Conservation (phyloP, 208 protist genomes). For the Herpetomonas tarakana region DNA sequence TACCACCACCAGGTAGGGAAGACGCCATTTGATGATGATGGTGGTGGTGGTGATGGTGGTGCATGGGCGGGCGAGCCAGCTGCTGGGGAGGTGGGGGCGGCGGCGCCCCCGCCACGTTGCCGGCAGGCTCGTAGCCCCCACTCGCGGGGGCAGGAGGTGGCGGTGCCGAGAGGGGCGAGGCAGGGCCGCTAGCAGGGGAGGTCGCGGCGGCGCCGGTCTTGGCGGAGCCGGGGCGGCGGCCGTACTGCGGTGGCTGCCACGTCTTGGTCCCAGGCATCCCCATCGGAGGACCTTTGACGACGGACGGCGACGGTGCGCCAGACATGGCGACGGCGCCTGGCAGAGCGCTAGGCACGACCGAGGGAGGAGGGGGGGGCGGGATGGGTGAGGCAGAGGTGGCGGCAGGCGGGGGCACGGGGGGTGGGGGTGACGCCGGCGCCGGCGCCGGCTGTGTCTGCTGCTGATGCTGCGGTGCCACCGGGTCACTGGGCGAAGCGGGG, state of each 20-base stretch:
- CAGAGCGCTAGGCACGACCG: neutral
- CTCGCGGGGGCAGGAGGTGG: neutral
- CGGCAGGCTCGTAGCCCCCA: too few species aligned
- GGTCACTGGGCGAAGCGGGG: too few species aligned
- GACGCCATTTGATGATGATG: neutral
- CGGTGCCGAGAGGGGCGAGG: neutral
- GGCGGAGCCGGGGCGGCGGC: conserved; percentile 15
- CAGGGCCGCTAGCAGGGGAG: too few species aligned
- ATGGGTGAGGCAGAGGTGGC: neutral
- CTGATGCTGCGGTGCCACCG: too few species aligned
- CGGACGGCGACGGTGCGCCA: neutral
- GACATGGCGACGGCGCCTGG: too few species aligned
- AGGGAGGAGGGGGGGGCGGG: too few species aligned
- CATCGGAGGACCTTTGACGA: neutral
- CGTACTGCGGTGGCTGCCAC: conserved; percentile 25
- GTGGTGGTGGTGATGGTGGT: conserved; percentile 1
- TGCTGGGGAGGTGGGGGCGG: neutral
- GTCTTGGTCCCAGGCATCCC: neutral
- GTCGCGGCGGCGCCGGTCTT: too few species aligned
- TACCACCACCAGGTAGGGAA: too few species aligned
- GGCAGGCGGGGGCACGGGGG: too few species aligned
- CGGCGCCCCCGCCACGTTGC: neutral
- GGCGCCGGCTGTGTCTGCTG: neutral
- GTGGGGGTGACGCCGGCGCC: neutral
- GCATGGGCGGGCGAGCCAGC: neutral